These are phyloP conservation scores for Pichia sp. DNA, from an alignment of 1,139 yeast genomes.

Conservation along the genomic window DNA sequence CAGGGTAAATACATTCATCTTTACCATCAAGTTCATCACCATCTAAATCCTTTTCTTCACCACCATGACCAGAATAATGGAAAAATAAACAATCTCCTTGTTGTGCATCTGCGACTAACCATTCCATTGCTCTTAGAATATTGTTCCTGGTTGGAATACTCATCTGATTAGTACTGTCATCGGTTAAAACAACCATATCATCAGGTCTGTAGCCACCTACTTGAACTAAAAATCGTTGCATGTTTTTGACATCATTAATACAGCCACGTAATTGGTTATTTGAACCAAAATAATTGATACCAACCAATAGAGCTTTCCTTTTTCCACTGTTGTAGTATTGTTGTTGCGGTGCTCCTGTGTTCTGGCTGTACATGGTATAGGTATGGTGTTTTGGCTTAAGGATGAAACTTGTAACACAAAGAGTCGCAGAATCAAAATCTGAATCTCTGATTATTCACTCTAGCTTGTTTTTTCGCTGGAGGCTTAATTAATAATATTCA, in stretches of 20 bases:
- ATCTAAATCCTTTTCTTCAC: slow-evolving; percentile 67
- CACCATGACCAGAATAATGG: slow-evolving; percentile 95
- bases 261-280: slow-evolving; percentile 71
- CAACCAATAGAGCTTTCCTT: slow-evolving; percentile 77
- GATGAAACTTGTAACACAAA: too few species aligned
- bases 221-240: slow-evolving; percentile 48
- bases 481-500: background rate
- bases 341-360: background rate
- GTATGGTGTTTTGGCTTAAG: too few species aligned
- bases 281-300: slow-evolving; percentile 82
- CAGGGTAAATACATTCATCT: slow-evolving; percentile 88
- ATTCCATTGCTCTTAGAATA: slow-evolving; percentile 80
- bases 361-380: background rate
- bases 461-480: background rate
- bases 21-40: slow-evolving; percentile 90
- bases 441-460: too few species aligned
- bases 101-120: slow-evolving; percentile 77
- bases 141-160: slow-evolving; percentile 72
- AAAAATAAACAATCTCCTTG: slow-evolving; percentile 83
- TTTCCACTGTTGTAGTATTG: slow-evolving; percentile 19
- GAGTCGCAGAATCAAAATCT: too few species aligned
- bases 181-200: slow-evolving; percentile 81
- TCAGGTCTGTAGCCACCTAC: slow-evolving; percentile 63
- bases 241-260: slow-evolving; percentile 71
- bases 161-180: slow-evolving; percentile 54